Base-by-base conservation (phyloP, 768 basidiomycete species). In the Pluteus cervinus region DNA sequence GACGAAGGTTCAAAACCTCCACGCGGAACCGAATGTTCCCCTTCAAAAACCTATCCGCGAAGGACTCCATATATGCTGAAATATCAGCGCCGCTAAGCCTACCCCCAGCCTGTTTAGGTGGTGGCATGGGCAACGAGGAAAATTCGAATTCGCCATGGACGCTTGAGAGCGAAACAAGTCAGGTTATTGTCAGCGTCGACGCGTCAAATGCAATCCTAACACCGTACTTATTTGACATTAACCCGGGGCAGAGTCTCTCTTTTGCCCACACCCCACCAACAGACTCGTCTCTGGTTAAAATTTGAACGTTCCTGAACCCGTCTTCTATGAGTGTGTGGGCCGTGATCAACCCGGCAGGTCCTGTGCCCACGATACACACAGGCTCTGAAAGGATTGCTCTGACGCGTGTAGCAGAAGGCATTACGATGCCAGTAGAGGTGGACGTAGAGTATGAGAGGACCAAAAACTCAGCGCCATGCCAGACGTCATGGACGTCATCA, bases 141-240 rank as follows among this genome's bases (percentile, higher is more conserved):
- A 82, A 81, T 8, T 64, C 50, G 42, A 70, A 80, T 45, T 84
- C 77, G 3, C 78, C 79, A 47, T 79, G 69, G 1, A 83, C 76
- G 46, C 81, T 82, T 38, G 16, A 36, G 16, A 17, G n/a, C n/a
- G 9, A 17, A 21, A 18, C n/a, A 10, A 12, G 4, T 12, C 8
- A 26, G 12, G 16, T 34, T 23, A 39, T 29, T 15, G 15, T n/a
- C 25, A 24, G 31, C 31, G 14, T 16, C 7, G 17, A 33, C 12
- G 22, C 11, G 21, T 2, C 31, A 15, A 11, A 25, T 17, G 31
- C 12, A 28, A 29, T 29, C 5, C 4, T 14, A 9, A 10, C 4
- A 12, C 54, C 72, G 28, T 45, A 80, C 80, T 76, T 84, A 57
- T 84, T 83, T 12, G 79, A 63, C 2, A 57, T 51, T 4, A 82